Conservation (phyloP, 2,329 filamentous ascomycete species). For the Clonostachys byssicola region DNA sequence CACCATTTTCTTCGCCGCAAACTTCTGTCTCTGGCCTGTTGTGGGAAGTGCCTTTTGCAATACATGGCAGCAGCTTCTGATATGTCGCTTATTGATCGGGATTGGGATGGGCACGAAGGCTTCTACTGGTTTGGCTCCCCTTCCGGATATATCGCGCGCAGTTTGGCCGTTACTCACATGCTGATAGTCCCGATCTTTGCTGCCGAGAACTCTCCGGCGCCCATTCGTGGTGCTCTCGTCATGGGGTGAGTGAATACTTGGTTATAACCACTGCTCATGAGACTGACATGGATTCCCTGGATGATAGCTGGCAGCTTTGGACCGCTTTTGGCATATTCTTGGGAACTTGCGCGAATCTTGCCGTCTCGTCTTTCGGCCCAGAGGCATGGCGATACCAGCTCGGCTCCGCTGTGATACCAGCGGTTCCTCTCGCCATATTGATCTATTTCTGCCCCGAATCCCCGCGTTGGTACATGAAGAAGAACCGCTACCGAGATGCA, state of each 20-base stretch:
- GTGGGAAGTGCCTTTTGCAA: slow-evolving; percentile 69
- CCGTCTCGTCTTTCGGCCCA: slow-evolving; percentile 24
- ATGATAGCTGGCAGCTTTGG: slow-evolving; percentile 65
- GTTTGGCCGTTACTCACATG: slow-evolving; percentile 16
- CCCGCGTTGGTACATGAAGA: slow-evolving; percentile 64
- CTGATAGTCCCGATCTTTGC: slow-evolving; percentile 68
- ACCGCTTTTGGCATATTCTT: slow-evolving; percentile 58
- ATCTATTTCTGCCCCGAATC: slow-evolving; percentile 66
- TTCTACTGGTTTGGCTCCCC: slow-evolving; percentile 40
- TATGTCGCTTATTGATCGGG: slow-evolving; percentile 68
- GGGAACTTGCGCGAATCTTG: slow-evolving; percentile 57
- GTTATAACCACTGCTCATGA: too few relatives aligned
- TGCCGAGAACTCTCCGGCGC: slow-evolving; percentile 67
- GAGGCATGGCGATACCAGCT: slow-evolving; percentile 59
- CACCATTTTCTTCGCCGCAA: slow-evolving; percentile 68
- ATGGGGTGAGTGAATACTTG: slow-evolving; percentile 39
- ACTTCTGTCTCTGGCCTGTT: slow-evolving; percentile 66
- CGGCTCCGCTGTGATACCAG: slow-evolving; percentile 59
- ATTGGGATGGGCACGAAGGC: slow-evolving; percentile 76
- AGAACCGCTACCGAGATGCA: slow-evolving; percentile 56
- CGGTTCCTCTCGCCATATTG: slow-evolving; percentile 49
- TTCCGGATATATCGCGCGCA: background rate
- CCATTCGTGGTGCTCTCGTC: slow-evolving; percentile 69
- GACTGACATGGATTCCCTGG: too few relatives aligned
- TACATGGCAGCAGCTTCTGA: slow-evolving; percentile 68